Evolutionary conservation across 1,139 yeast genomes (phyloP).

Genomic region (Candida neerlandica): DNA sequence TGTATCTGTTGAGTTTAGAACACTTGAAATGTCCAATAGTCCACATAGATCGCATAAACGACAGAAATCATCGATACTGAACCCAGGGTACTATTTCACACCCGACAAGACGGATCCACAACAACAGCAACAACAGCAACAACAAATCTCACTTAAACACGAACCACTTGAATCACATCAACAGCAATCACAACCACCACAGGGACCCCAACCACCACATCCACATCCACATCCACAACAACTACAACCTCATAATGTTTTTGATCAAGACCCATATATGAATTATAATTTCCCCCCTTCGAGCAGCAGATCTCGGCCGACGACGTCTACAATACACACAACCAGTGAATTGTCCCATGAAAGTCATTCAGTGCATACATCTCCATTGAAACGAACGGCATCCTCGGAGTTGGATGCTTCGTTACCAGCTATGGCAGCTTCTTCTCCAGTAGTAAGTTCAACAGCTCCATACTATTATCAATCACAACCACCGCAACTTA

Average conservation of each 20-base stretch:
- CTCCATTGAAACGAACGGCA: conserved; percentile 16
- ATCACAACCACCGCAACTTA: conserved; percentile 3
- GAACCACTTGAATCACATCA: conserved; percentile 3
- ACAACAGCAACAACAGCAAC: conserved; percentile 7
- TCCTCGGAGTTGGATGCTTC: conserved; percentile 14
- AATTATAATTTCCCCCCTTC: conserved; percentile 9
- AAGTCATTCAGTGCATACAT: conserved; percentile 14
- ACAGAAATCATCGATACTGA: conserved; percentile 45
- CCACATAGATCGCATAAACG: conserved; percentile 40
- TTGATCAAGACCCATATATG: conserved; percentile 6
- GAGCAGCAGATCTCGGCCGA: conserved; percentile 4
- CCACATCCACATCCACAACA: conserved; percentile 2
- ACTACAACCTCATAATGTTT: conserved; percentile 3
- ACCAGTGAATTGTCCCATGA: conserved; percentile 6
- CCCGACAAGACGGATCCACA: conserved; percentile 11
- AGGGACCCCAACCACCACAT: background rate
- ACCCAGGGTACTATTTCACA: conserved; percentile 33
- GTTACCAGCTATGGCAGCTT: conserved; percentile 10
- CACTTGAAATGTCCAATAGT: conserved; percentile 25
- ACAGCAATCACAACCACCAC: conserved; percentile 1
- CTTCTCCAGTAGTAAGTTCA: conserved; percentile 9
- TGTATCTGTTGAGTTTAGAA: conserved; percentile 6
- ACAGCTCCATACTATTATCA: conserved; percentile 9
- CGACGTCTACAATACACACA: conserved; percentile 5
- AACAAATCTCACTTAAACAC: background rate